Evolutionary conservation across 2,329 filamentous ascomycete species (phyloP), one percentile per base, ranked within the genome.

Genomic region (Bertia moriformis): DNA sequence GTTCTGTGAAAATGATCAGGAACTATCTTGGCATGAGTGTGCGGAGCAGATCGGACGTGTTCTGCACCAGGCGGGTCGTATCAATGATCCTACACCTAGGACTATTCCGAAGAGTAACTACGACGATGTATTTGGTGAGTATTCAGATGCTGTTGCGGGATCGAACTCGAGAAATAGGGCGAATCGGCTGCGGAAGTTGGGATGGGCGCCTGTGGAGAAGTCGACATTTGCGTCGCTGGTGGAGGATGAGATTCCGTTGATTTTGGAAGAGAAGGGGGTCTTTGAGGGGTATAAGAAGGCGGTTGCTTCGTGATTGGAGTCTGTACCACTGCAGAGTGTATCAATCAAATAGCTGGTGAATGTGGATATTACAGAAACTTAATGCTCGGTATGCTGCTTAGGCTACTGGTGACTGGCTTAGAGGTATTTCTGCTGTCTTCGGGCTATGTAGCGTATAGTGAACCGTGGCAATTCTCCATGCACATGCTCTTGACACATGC

Each of bases 161-260:
- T 41, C 56, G 22, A 67, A 67, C 44, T 56, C 56, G 17, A 52
- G 64, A 20, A 61, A 53, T 44, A 51, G 61, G 3, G 64, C 62
- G 1, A 56, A 58, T n/a, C 53, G 65, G 36, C 44, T 69, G 45
- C 48, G 61, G 14, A 51, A 54, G 42, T 40, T 69, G 41, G 63
- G 65, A 0, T 69, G 64, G 65, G 47, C 58, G 46, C 55, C 65
- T 0, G 48, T 44, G 10, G 62, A 66, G 51, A 67, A 66, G 51
- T 50, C 49, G 4, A 58, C 58, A 45, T 51, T 46, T 43, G 48
- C 55, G 15, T 59, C 55, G 37, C 60, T 53, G 38, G 41, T 52
- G 10, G 50, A 63, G 42, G 65, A 67, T 45, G 64, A 67, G 49
- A 42, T 66, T 33, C 58, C 62, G 1, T 41, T 51, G 38, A 49